phyloP scores from a whole-genome alignment of 2,329 filamentous ascomycete species.

The Paecilomyces formosus region DNA sequence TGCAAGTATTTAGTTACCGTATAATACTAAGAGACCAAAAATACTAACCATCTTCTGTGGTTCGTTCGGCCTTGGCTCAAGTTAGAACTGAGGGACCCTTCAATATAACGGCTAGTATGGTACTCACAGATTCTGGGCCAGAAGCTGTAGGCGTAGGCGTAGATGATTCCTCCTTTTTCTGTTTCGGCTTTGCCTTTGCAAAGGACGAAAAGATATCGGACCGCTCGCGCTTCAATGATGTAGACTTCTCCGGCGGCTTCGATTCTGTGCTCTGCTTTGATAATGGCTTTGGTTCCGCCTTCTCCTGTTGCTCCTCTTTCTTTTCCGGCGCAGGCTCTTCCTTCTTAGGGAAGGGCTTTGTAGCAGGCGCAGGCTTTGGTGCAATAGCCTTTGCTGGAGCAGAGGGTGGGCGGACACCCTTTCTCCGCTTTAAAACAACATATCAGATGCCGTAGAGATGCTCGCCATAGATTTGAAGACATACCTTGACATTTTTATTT shows the following conservation, averaged over 20 bases:
- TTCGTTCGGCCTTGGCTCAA: conserved; percentile 22
- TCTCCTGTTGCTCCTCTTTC: conserved; percentile 14
- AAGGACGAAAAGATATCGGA: conserved; percentile 73
- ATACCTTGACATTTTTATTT: conserved; percentile 60
- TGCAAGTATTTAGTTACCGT: conserved; percentile 25
- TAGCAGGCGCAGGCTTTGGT: conserved; percentile 25
- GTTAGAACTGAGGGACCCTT: conserved; percentile 16
- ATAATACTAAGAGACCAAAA: neutral
- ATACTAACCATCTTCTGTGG: conserved; percentile 43
- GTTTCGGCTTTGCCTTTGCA: conserved; percentile 60
- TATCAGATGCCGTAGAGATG: conserved; percentile 2
- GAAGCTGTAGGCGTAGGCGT: conserved; percentile 29
- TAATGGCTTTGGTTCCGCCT: conserved; percentile 24
- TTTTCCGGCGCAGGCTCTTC: conserved; percentile 12
- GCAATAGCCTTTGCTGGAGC: conserved; percentile 20
- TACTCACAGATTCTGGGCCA: conserved; percentile 27
- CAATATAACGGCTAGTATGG: conserved; percentile 6
- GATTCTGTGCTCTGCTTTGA: conserved; percentile 17
- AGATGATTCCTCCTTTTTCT: conserved; percentile 35
- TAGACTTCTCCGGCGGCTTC: conserved; percentile 29
- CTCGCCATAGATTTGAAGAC: neutral
- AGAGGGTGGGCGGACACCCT: conserved; percentile 34
- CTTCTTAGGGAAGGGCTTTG: conserved; percentile 29
- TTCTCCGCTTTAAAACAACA: conserved; percentile 35
- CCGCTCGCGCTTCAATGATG: conserved; percentile 50